Evolutionary conservation across 305 asterid species (phyloP), one percentile per base, ranked within the genome.

Genomic region (Andrographis paniculata): DNA sequence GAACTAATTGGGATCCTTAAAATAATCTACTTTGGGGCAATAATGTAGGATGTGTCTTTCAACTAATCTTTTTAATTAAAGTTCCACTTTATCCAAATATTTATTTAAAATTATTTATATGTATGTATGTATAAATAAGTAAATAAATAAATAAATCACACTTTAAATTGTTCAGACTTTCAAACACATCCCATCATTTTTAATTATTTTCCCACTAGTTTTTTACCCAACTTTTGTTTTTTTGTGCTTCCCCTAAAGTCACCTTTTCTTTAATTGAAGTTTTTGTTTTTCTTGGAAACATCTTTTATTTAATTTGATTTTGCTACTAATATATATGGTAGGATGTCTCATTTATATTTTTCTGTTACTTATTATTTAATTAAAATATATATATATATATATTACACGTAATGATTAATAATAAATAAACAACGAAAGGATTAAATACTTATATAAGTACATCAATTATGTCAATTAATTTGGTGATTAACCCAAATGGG

Each of bases 1-100:
- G 8, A 56, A 45, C 42, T 62, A 59, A 55, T 64, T 60, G 58
- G 55, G 63, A 59, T 71, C 60, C 59, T 58, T 68, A 58, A 53
- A 61, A 68, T 64, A 68, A 53, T 64, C 41, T 35, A 24, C 33
- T 23, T 48, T 59, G 9, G 10, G 61, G 30, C 74, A 71, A 71
- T 71, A 59, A 66, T 71, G 68, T 38, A 23, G 49, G 43, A 9
- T 33, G 20, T 41, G 45, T 53, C 6, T 33, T 27, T 39, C 56
- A 42, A 43, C 45, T 48, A 48, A 52, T 35, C 55, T 63, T 36
- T 47, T 47, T n/a, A 44, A 56, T 47, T n/a, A 49, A 60, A 45
- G 33, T 23, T 40, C 20, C 59, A 35, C 50, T 44, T 57, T 43
- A 24, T 40, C 20, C 9, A 19, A 27, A 20, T 63, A 49, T 42